Base-by-base conservation (phyloP, 352 stramenopile genomes). In the Phytophthora kernoviae region DNA sequence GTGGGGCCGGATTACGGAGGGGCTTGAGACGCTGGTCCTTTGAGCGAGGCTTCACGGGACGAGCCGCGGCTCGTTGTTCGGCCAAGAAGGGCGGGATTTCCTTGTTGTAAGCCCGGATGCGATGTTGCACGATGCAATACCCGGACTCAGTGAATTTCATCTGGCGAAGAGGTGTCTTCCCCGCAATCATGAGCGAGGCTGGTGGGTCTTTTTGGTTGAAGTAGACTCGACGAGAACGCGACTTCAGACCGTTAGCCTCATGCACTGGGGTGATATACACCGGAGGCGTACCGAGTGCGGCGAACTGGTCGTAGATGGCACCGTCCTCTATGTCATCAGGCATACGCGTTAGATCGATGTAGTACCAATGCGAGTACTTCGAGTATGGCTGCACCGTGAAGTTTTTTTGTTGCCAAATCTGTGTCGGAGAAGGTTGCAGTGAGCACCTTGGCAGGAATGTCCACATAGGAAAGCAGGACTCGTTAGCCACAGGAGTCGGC, bases 351-450 rank as follows among this genome's bases (percentile, higher is more conserved):
- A 65, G 43, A 15, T 65, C 58, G 0, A 65, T 42, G 20, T 50
- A 65, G 46, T 65, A 65, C 58, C 48, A 59, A 26, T 65, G 58
- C 4, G 57, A 58, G 34, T 65, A 65, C 24, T 64, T 64, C 2
- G 46, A 65, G 32, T 57, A 57, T 4, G 49, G 49, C 20, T 54
- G 47, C 8, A 54, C 42, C 0, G 26, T 46, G 33, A 22, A 46
- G 11, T 45, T 45, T 1, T 24, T 24, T 9, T 30, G 58, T 58
- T 51, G 62, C 57, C 15, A 67, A 58, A 10, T 62, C 37, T 26
- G 43, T 61, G 17, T 68, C 52, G 1, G 45, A 62, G 40, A 68
- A 62, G 2, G 30, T 62, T 17, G 1, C 15, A 1, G 32, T 53
- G 4, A 46, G 48, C 18, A 18, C 33, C 4, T 22, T n/a, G 5